phyloP scores from a whole-genome alignment of 2,329 filamentous ascomycete species.

The Botrytis squamosa region DNA sequence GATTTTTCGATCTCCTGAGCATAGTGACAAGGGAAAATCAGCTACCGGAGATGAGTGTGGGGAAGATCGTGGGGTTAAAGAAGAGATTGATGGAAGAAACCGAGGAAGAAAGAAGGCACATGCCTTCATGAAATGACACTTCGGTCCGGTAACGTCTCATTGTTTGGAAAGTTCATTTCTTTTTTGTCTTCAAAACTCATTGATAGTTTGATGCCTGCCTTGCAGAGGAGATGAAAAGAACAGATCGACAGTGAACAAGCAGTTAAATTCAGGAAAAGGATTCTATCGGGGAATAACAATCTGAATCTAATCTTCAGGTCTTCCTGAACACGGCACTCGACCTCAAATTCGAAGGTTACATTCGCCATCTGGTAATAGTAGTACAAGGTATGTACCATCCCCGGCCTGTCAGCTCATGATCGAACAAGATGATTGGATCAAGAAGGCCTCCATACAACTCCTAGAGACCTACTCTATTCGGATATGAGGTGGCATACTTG shows the following conservation, averaged over 20 bases:
- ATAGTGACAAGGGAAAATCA: background rate
- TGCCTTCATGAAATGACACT: background rate
- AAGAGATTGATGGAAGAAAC: background rate
- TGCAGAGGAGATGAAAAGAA: background rate
- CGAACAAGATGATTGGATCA: background rate
- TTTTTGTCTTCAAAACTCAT: background rate
- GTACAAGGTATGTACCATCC: background rate
- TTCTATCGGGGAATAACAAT: background rate
- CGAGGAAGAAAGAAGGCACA: background rate
- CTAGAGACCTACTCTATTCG: background rate
- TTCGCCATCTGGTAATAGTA: slow-evolving; percentile 4
- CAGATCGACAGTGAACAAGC: background rate
- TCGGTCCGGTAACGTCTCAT: background rate
- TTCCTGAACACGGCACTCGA: background rate
- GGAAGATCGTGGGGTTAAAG: background rate
- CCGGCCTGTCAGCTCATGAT: background rate
- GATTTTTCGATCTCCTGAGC: background rate
- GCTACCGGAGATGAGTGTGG: slow-evolving; percentile 7
- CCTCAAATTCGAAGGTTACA: background rate
- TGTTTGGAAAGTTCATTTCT: background rate
- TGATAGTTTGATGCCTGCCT: background rate
- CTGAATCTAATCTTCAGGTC: background rate
- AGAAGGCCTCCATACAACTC: background rate
- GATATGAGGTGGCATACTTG: background rate
- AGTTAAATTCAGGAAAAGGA: background rate